phyloP scores from a whole-genome alignment of 257 asterid species.

The Plectranthus barbatus region DNA sequence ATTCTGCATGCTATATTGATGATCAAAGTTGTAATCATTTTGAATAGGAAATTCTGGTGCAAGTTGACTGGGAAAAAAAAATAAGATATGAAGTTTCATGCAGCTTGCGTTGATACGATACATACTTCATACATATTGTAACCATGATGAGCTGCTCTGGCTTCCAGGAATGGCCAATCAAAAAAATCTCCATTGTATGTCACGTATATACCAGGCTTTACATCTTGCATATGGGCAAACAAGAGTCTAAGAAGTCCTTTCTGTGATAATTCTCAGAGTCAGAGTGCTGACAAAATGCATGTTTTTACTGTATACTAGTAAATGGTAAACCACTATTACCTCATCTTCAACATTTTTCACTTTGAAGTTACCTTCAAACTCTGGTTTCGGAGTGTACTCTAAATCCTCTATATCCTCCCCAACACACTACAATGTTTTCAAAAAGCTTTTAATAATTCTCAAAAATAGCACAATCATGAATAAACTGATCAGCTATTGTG shows the following conservation, averaged over 20 bases:
- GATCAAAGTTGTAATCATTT: background rate
- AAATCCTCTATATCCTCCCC: conserved; percentile 93
- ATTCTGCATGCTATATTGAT: background rate
- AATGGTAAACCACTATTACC: conserved; percentile 37
- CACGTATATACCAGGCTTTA: conserved; percentile 91
- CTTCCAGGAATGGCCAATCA: conserved; percentile 97
- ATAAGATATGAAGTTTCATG: background rate
- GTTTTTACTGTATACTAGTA: background rate
- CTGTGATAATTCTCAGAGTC: conserved; percentile 36
- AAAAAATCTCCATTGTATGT: conserved; percentile 97
- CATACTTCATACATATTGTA: conserved; percentile 69
- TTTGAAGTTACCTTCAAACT: conserved; percentile 80
- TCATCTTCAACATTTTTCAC: conserved; percentile 86
- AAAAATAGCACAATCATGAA: conserved; percentile 2
- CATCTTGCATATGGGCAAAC: conserved; percentile 92
- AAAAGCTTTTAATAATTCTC: background rate
- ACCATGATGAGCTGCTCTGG: conserved; percentile 84
- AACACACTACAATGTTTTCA: conserved; percentile 58
- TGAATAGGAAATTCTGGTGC: background rate
- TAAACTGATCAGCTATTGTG: conserved; percentile 1
- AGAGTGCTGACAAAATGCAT: background rate
- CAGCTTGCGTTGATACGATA: conserved; percentile 3
- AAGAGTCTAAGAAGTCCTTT: conserved; percentile 73
- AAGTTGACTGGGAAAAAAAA: background rate
- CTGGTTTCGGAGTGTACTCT: conserved; percentile 97